Evolutionary conservation across 1,284 basidiomycete genomes (phyloP), one percentile per base, ranked within the genome.

Genomic region (Gomphus sp.): DNA sequence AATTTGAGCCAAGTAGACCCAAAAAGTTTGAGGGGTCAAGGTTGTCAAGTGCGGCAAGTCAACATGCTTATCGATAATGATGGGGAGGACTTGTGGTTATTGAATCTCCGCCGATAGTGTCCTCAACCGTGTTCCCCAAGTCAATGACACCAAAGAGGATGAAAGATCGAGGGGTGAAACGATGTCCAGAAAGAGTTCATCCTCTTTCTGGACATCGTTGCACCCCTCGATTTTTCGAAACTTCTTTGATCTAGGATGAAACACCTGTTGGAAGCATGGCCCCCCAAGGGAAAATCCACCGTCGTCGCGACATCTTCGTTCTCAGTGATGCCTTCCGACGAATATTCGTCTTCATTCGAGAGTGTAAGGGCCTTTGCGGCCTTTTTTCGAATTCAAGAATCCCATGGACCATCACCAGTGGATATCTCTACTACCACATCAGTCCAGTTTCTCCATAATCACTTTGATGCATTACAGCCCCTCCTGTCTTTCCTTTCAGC

Each of bases 371-470:
- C 52, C 3, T 59, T 59, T 55, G 51, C 52, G 9, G 44, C 39
- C 31, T 59, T 59, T 59, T 59, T 59, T 41, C 37, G 34, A 49
- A 36, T 31, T 0, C 52, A 58, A 45, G 57, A 58, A 25, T 44
- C 22, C 22, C 22, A 22, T 22, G 22, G 22, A 22, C 22, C 22
- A 22, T 22, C 22, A 22, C 22, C 22, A 22, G 1, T 22, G 22
- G 22, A 22, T 22, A 22, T 22, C 22, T 22, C 22, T 22, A 22
- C 22, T 22, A 22, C 22, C 22, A 22, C 22, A 22, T 22, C 22
- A 22, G 22, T 22, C 22, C 22, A 22, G 22, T 22, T 18, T 11
- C 44, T 59, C 14, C 51, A 55, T 18, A 14, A 55, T 18, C 58
- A 55, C 28, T 36, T 59, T 28, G 22, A 48, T 36, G 52, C 43